phyloP scores from a whole-genome alignment of 1,139 yeast genomes.

The Hanseniaspora uvarum region DNA sequence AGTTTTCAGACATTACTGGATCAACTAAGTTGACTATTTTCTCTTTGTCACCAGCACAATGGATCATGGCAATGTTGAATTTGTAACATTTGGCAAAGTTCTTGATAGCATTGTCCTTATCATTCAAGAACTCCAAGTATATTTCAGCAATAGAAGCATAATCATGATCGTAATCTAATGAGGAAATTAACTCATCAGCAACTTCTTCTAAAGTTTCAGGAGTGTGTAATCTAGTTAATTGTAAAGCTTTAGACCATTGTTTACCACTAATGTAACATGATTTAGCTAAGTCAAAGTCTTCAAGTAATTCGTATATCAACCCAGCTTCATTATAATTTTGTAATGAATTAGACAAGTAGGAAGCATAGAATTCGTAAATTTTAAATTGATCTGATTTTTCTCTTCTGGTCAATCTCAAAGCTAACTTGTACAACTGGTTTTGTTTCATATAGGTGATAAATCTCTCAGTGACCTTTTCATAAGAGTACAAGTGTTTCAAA shows the following conservation, averaged over 20 bases:
- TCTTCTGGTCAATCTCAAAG: constrained; percentile 53
- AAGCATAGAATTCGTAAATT: constrained; percentile 56
- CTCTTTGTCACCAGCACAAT: constrained; percentile 36
- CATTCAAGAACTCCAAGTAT: constrained; percentile 49
- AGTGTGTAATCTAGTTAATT: constrained; percentile 41
- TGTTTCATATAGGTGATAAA: constrained; percentile 56
- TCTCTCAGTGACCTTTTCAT: constrained; percentile 47
- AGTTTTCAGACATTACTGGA: constrained; percentile 72
- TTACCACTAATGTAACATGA: constrained; percentile 59
- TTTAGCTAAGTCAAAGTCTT: constrained; percentile 48
- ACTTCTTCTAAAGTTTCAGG: constrained; percentile 36
- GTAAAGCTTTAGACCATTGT: constrained; percentile 76
- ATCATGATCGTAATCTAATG: constrained; percentile 58
- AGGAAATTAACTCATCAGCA: constrained; percentile 49
- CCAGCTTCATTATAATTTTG: constrained; percentile 66
- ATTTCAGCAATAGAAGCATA: constrained; percentile 80
- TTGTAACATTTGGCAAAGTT: constrained; percentile 65
- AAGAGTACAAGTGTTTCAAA: constrained; percentile 49
- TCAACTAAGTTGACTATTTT: constrained; percentile 54
- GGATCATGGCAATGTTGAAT: constrained; percentile 67
- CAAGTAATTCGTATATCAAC: constrained; percentile 60
- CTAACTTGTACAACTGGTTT: constrained; percentile 67
- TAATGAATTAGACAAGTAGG: constrained; percentile 39
- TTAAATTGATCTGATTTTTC: constrained; percentile 45
- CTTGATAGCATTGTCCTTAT: constrained; percentile 52